Evolutionary conservation across 768 basidiomycete species (phyloP).

Genomic region (Boletus bicolor): DNA sequence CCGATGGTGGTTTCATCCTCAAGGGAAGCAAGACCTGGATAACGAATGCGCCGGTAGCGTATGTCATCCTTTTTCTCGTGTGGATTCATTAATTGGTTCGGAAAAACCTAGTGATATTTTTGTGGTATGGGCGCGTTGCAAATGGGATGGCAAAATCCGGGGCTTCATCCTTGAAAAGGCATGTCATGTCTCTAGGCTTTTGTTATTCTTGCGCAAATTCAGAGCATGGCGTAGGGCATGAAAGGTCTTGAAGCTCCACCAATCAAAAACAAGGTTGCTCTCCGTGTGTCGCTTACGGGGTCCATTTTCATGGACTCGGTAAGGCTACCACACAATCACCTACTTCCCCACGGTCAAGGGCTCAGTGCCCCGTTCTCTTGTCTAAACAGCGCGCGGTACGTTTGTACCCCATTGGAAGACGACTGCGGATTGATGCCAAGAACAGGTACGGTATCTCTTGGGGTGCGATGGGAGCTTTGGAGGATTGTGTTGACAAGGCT

Average conservation of each 20-base stretch:
- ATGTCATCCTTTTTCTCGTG: constrained; percentile 29
- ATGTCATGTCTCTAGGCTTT: neutral
- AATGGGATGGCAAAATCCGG: constrained; percentile 88
- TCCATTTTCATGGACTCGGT: constrained; percentile 94
- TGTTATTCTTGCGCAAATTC: neutral
- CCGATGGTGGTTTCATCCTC: constrained; percentile 79
- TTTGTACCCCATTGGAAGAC: neutral
- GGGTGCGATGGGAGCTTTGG: constrained; percentile 95
- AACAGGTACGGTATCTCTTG: constrained; percentile 82
- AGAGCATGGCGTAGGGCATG: constrained; percentile 50
- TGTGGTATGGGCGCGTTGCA: constrained; percentile 91
- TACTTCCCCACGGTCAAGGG: constrained; percentile 77
- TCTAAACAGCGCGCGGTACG: constrained; percentile 79
- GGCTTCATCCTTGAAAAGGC: constrained; percentile 93
- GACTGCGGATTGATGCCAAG: neutral
- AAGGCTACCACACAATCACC: constrained; percentile 62
- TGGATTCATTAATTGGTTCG: constrained; percentile 8
- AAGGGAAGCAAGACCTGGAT: constrained; percentile 99
- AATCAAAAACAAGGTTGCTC: constrained; percentile 91
- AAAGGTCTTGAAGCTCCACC: constrained; percentile 80
- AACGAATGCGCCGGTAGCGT: constrained; percentile 89
- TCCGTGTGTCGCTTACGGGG: constrained; percentile 80
- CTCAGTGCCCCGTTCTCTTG: constrained; percentile 88
- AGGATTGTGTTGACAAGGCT: constrained; percentile 80
- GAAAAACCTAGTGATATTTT: constrained; percentile 67